Base-by-base conservation (phyloP, 2,329 filamentous ascomycete genomes). In the Aaosphaeria arxii region DNA sequence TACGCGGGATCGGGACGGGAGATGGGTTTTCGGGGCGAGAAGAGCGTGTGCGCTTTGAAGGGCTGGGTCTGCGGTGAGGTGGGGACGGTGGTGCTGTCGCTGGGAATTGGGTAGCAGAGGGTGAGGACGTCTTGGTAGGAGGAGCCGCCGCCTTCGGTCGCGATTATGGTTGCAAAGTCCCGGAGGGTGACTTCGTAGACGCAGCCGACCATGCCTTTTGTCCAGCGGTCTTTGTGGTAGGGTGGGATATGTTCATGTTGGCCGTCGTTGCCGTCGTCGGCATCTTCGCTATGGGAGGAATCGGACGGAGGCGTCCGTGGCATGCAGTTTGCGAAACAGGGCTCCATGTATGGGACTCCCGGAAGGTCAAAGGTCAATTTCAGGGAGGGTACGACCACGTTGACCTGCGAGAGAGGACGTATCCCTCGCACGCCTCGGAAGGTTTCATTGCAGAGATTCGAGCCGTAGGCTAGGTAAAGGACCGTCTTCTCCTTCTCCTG, bases 121-220 rank as follows among this genome's bases (percentile, higher is more conserved):
- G 96, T 84, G 0, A 89, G 64, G 7, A 96, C 83, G 64, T 97
- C 91, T 48, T 86, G 77, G 74, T 99, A 99, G n/a, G 85, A 81
- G 2, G 84, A 74, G 13, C 91, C 91, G 31, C 89, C 91, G 44
- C 92, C 92, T 69, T 99, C 94, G 5, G 91, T 96, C 5, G 86
- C 86, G 51, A 97, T 86, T 58, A 99, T 96, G 50, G 82, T 87
- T 5, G 85, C 80, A 66, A 89, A 99, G 73, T 99, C 94, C 40
- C 80, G 71, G 13, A 79, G 74, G 1, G 91, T 96, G 30, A 97
- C 89, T 73, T 97, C 91, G 74, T 99, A 99, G 4, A 97, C 94
- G 11, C 96, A 90, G 28, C 94, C 94, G 38, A 96, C 82, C 2
- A 99, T 79, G 4, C 89, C 89, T 62, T 91, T 91, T 54, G 84